Evolutionary conservation across 192 early-diverging fungal genomes (phyloP).

Genomic region (Rhizophlyctis rosea): DNA sequence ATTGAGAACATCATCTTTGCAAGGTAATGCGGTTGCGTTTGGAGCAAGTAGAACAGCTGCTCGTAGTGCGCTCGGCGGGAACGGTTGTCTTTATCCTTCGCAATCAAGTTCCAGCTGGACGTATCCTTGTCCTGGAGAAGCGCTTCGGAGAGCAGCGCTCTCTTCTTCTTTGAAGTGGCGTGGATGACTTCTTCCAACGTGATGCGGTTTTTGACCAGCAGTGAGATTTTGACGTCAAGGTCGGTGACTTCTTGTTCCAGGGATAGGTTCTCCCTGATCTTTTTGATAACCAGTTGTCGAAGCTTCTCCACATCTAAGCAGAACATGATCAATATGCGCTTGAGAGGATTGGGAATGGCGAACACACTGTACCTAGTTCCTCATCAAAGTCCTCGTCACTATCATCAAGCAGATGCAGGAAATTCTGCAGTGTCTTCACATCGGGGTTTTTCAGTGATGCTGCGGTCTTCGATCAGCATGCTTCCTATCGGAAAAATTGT

Average conservation of each 20-base stretch:
- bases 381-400: conserved; percentile 91
- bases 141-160: conserved; percentile 13
- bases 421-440: conserved; percentile 76
- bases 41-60: conserved; percentile 92
- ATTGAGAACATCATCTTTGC: conserved; percentile 82
- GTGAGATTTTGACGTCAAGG: conserved; percentile 93
- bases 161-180: conserved; percentile 55
- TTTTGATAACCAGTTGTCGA: conserved; percentile 78
- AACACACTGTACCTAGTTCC: conserved; percentile 72
- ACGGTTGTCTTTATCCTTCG: conserved; percentile 84
- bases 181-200: conserved; percentile 90
- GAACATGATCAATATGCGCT: too few relatives aligned
- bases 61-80: conserved; percentile 78
- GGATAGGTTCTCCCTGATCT: conserved; percentile 86
- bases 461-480: too few relatives aligned
- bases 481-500: too few relatives aligned
- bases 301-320: conserved; percentile 69
- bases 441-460: conserved; percentile 65
- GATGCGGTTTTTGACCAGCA: conserved; percentile 93
- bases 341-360: too few relatives aligned
- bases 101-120: conserved; percentile 66
- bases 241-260: conserved; percentile 76
- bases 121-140: conserved; percentile 21
- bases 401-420: conserved; percentile 86
- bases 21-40: conserved; percentile 93